A percentile compares a stretch with the other conserved stretches of the same genome.
Conservation (phyloP, 768 basidiomycete genomes). For the Naematelia aurantialba region DNA sequence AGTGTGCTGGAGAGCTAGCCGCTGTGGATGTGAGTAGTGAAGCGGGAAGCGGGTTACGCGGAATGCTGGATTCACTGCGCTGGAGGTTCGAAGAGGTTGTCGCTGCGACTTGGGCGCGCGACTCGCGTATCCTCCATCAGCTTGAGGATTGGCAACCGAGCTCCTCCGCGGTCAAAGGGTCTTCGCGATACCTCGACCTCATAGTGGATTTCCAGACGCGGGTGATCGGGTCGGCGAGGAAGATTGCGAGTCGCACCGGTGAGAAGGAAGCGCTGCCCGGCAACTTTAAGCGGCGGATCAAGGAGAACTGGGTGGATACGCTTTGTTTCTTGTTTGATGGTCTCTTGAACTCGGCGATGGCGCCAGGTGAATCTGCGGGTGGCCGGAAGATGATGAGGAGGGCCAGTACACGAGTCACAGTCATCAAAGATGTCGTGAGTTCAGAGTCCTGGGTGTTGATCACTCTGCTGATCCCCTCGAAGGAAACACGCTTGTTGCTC, state of each 20-base stretch:
- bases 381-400: conserved; percentile 37
- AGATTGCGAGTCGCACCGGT: conserved; percentile 20
- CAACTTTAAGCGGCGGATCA: conserved; percentile 31
- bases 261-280: conserved; percentile 27
- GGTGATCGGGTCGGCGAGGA: conserved; percentile 22
- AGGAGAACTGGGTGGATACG: conserved; percentile 43
- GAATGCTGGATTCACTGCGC: conserved; percentile 70
- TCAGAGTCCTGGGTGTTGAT: conserved; percentile 23
- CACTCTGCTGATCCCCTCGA: neutral
- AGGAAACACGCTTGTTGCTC: conserved; percentile 83
- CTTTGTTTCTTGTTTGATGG: conserved; percentile 37
- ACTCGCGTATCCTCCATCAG: conserved; percentile 73
- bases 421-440: conserved; percentile 31
- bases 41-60: conserved; percentile 58
- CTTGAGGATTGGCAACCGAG: conserved; percentile 76
- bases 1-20: conserved; percentile 74
- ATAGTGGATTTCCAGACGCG: conserved; percentile 69
- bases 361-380: conserved; percentile 2
- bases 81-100: conserved; percentile 87
- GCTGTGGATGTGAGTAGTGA: conserved; percentile 78
- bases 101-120: conserved; percentile 73
- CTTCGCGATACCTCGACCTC: conserved; percentile 70
- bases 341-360: conserved; percentile 23
- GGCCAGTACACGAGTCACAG: conserved; percentile 52
- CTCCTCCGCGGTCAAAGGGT: conserved; percentile 49